A percentile compares a stretch with the other conserved stretches of the same genome.
phyloP scores from a whole-genome alignment of 208 protist species.

The Tritrichomonas foetus region DNA sequence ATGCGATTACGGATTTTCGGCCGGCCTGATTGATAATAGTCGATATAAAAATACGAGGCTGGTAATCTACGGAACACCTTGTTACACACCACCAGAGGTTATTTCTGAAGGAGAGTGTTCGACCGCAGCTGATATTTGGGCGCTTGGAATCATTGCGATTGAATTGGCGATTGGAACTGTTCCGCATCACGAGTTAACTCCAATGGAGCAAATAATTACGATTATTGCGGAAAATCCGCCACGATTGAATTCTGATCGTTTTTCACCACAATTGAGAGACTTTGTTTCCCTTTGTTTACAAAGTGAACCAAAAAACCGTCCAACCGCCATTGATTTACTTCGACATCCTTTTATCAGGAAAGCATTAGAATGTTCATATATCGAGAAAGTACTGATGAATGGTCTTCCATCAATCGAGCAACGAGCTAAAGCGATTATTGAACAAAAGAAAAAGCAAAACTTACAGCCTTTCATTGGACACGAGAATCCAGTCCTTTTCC shows the following conservation, averaged over 20 bases:
- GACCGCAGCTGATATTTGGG: conserved; percentile 62
- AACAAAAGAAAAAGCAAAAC: neutral
- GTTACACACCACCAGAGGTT: conserved; percentile 54
- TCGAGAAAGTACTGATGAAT: neutral
- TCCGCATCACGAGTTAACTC: conserved; percentile 42
- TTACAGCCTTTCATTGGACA: too few relatives aligned
- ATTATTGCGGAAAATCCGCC: neutral
- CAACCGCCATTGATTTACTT: conserved; percentile 47
- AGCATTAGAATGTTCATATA: neutral
- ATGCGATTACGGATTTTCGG: conserved; percentile 54
- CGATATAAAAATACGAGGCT: conserved; percentile 38
- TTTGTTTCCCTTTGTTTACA: conserved; percentile 56
- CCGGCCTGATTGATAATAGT: conserved; percentile 36
- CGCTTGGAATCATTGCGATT: conserved; percentile 62
- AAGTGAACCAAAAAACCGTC: conserved; percentile 51
- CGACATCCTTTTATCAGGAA: conserved; percentile 47
- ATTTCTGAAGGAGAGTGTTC: conserved; percentile 51
- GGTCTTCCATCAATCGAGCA: neutral
- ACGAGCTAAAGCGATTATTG: neutral
- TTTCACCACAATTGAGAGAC: conserved; percentile 47
- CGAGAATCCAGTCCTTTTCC: too few relatives aligned
- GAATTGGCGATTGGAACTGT: conserved; percentile 55
- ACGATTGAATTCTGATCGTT: neutral
- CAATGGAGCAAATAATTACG: neutral
- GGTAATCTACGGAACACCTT: conserved; percentile 25